Percentiles rank a stretch among this genome's conserved stretches.
Evolutionary conservation across 129 eudicot genomes (phyloP).

Genomic region (Flaveria trinervia): DNA sequence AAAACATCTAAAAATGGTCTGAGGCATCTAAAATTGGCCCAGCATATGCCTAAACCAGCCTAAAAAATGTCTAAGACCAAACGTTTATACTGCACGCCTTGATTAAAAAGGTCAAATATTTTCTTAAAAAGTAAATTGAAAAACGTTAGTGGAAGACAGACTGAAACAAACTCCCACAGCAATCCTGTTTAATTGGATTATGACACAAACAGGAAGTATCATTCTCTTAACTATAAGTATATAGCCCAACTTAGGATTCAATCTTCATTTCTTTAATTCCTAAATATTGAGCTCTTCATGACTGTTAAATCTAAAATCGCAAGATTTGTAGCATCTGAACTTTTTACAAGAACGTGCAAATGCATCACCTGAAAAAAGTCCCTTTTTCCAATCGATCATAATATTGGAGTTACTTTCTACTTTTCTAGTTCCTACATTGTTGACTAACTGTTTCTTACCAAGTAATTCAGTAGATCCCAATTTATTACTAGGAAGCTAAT

Average conservation of each 20-base stretch:
- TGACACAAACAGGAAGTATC: neutral
- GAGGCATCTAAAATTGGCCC: too few species aligned
- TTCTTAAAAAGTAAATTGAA: neutral
- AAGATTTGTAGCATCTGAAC: constrained; percentile 12
- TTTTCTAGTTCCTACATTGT: neutral
- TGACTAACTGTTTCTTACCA: neutral
- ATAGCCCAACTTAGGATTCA: neutral
- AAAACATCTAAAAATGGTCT: too few species aligned
- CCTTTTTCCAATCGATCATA: neutral
- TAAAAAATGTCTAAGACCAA: too few species aligned
- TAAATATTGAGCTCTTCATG: constrained; percentile 11
- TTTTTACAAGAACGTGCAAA: neutral
- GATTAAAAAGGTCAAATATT: neutral
- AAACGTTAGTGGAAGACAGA: neutral
- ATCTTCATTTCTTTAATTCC: neutral
- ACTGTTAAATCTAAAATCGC: constrained; percentile 17
- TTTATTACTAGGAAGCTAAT: constrained; percentile 5
- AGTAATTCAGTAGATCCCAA: constrained; percentile 9
- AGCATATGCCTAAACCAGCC: too few species aligned
- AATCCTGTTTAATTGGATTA: too few species aligned
- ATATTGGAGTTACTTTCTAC: neutral
- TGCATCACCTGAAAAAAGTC: neutral
- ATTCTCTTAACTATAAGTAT: neutral
- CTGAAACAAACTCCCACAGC: neutral
- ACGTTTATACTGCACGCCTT: too few species aligned